These are phyloP conservation scores for Fragilariopsis cylindrus DNA, from an alignment of 108 stramenopile genomes.

Conservation along the genomic window DNA sequence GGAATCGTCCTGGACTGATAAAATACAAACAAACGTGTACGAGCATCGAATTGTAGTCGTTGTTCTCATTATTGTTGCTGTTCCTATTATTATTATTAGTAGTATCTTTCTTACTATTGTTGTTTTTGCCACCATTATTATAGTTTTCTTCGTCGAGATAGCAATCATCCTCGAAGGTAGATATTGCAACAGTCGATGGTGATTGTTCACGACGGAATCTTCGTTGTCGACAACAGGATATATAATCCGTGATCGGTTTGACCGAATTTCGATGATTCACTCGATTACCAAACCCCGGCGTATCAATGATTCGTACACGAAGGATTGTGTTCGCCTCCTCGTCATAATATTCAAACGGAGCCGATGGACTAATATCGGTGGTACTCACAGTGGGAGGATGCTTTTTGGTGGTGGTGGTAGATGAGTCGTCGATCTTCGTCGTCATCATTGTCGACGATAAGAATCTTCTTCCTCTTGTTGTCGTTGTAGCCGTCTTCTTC, in stretches of 20 bases:
- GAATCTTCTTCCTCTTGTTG: neutral
- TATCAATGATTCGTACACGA: constrained; percentile 36
- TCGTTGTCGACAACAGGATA: constrained; percentile 6
- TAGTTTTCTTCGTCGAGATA: neutral
- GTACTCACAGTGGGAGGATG: neutral
- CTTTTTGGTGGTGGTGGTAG: neutral
- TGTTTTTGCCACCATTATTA: neutral
- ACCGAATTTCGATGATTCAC: constrained; percentile 33
- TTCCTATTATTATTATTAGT: too few species aligned
- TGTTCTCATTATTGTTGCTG: neutral
- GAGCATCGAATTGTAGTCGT: neutral
- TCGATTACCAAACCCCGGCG: constrained; percentile 36
- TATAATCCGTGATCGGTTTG: constrained; percentile 28
- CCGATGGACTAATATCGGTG: neutral
- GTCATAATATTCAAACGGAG: constrained; percentile 23
- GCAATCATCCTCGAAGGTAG: neutral
- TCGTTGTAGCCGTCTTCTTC: too few species aligned
- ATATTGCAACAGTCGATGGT: neutral
- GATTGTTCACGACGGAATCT: constrained; percentile 12
- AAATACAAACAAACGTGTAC: constrained; percentile 41
- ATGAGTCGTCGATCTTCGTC: neutral
- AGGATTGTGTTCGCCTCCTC: constrained; percentile 20
- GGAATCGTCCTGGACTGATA: constrained; percentile 35
- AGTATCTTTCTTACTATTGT: too few species aligned
- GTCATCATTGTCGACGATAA: neutral